Conservation (phyloP, 176 grass and related monocot species). For the Chloris gayana region DNA sequence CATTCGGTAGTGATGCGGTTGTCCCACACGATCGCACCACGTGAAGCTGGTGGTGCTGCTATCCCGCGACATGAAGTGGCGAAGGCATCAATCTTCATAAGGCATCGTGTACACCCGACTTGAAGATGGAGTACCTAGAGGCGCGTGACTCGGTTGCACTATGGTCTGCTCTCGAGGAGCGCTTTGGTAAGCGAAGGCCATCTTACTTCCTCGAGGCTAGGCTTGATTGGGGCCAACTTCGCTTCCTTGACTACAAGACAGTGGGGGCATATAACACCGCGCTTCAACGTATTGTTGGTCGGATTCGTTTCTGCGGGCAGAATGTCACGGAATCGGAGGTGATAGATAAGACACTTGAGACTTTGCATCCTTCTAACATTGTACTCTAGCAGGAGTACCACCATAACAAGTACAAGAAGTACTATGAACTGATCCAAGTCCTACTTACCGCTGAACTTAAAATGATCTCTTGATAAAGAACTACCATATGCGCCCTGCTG, state of each 20-base stretch:
- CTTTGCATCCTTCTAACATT: neutral
- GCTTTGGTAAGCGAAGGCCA: neutral
- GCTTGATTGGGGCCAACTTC: neutral
- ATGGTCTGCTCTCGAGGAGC: neutral
- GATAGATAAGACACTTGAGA: neutral
- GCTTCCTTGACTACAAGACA: neutral
- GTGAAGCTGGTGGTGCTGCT: too few relatives aligned
- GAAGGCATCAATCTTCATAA: too few relatives aligned
- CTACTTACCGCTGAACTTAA: too few relatives aligned
- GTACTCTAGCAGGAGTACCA: neutral
- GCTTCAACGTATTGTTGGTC: neutral
- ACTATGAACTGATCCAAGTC: neutral
- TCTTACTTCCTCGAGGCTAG: neutral
- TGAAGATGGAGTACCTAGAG: neutral
- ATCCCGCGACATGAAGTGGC: too few relatives aligned
- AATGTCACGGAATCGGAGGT: neutral
- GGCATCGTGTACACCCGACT: neutral
- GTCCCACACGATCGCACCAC: too few relatives aligned
- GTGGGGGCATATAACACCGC: neutral
- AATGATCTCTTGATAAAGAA: too few relatives aligned
- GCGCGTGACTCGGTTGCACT: neutral
- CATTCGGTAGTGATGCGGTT: neutral
- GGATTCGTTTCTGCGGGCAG: neutral
- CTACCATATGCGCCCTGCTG: too few relatives aligned
- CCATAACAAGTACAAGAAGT: slow-evolving; percentile 4